Conservation (phyloP, 495 filamentous ascomycete genomes). For the Articulospora tetracladia region DNA sequence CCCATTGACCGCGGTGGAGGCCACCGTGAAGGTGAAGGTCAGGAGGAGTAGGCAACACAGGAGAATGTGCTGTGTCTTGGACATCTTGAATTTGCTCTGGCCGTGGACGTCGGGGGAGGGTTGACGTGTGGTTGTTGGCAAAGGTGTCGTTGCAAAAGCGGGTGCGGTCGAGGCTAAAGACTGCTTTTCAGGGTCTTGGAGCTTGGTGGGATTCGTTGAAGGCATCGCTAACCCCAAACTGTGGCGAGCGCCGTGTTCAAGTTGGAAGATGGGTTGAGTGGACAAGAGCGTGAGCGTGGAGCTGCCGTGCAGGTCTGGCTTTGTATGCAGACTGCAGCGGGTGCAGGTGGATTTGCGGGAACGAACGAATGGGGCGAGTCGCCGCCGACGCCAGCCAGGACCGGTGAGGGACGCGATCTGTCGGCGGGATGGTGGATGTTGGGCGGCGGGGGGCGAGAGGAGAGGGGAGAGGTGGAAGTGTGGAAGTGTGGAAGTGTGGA, state of each 20-base stretch:
- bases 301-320: background rate
- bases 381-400: background rate
- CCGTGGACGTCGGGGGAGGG: background rate
- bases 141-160: background rate
- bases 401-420: background rate
- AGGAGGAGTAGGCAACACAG: constrained; percentile 13
- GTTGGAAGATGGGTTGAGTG: background rate
- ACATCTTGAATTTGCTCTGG: constrained; percentile 17
- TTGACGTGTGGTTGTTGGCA: background rate
- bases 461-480: background rate
- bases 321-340: background rate
- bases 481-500: background rate
- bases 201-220: constrained; percentile 13
- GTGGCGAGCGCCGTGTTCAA: constrained; percentile 1
- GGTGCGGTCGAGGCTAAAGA: background rate
- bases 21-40: constrained; percentile 12
- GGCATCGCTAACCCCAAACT: constrained; percentile 13
- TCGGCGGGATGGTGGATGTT: background rate
- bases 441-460: background rate
- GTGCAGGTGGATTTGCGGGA: background rate
- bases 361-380: background rate
- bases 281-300: background rate
- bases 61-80: constrained; percentile 7
- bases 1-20: background rate
- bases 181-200: constrained; percentile 10